Evolutionary conservation across 2,329 filamentous ascomycete genomes (phyloP).

Genomic region (Hypocrella siamensis): DNA sequence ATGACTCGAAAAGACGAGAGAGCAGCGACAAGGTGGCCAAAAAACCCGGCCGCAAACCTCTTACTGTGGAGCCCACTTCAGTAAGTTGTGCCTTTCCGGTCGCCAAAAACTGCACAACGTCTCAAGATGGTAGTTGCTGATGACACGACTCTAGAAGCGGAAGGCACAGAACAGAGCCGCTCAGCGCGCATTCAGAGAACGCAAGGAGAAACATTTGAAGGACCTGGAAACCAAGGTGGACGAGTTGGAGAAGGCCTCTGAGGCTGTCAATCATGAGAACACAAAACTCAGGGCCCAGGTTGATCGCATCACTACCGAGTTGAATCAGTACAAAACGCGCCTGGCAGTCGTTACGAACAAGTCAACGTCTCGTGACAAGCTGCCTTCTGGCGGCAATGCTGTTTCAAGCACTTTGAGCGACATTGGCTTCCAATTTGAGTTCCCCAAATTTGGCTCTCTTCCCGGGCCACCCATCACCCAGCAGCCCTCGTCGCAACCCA

Average conservation of each 20-base stretch:
- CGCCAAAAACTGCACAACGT: not conserved
- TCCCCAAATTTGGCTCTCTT: slow-evolving; percentile 79
- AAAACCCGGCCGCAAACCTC: slow-evolving; percentile 90
- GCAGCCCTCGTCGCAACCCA: slow-evolving; percentile 13
- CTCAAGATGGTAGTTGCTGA: not conserved
- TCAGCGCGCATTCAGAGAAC: slow-evolving; percentile 83
- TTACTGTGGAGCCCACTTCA: slow-evolving; percentile 89
- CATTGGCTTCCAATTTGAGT: slow-evolving; percentile 87
- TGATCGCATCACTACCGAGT: slow-evolving; percentile 69
- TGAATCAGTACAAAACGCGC: slow-evolving; percentile 82
- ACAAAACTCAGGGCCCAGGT: slow-evolving; percentile 70
- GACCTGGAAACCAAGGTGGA: slow-evolving; percentile 67
- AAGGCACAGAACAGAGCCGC: slow-evolving; percentile 93
- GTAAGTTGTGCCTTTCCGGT: slow-evolving; percentile 51
- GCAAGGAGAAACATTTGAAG: slow-evolving; percentile 83
- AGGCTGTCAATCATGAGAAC: slow-evolving; percentile 76
- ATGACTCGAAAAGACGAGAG: slow-evolving; percentile 56
- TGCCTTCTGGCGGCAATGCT: slow-evolving; percentile 26
- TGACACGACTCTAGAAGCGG: slow-evolving; percentile 48
- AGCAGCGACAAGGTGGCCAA: slow-evolving; percentile 75
- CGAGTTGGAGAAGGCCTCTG: slow-evolving; percentile 67
- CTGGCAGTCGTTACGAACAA: slow-evolving; percentile 40
- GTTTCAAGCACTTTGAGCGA: slow-evolving; percentile 50
- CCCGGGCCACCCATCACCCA: slow-evolving; percentile 26
- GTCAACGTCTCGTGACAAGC: slow-evolving; percentile 22